phyloP scores from a whole-genome alignment of 352 stramenopile genomes.

The Pythium aquatile region DNA sequence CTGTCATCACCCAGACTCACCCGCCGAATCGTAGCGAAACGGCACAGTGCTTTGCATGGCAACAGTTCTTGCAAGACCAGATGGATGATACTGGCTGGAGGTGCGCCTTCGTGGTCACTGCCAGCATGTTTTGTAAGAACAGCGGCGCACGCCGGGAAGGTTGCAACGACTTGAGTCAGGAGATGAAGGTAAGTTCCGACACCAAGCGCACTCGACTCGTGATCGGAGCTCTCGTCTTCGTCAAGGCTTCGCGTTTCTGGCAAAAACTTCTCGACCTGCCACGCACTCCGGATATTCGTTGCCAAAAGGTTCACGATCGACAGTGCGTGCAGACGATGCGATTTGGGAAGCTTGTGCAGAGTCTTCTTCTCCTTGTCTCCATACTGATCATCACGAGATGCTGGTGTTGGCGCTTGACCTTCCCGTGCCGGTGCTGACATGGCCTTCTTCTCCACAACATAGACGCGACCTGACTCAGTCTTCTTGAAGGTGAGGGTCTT shows the following conservation, averaged over 20 bases:
- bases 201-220: slow-evolving; percentile 30
- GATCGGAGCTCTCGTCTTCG: not conserved
- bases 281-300: slow-evolving; percentile 52
- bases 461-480: slow-evolving; percentile 75
- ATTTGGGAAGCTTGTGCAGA: slow-evolving; percentile 55
- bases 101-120: not conserved
- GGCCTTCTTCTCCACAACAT: slow-evolving; percentile 46
- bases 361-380: slow-evolving; percentile 26
- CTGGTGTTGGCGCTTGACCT: not conserved
- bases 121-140: slow-evolving; percentile 62
- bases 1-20: slow-evolving; percentile 32
- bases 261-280: slow-evolving; percentile 45
- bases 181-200: slow-evolving; percentile 70
- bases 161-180: slow-evolving; percentile 68
- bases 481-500: slow-evolving; percentile 75
- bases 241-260: slow-evolving; percentile 20
- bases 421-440: not conserved
- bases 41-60: slow-evolving; percentile 68
- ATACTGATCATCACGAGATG: slow-evolving; percentile 2
- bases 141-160: slow-evolving; percentile 65
- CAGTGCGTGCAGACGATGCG: slow-evolving; percentile 63
- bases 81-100: slow-evolving; percentile 47
- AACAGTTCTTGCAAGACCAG: slow-evolving; percentile 69
- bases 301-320: slow-evolving; percentile 65
- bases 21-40: slow-evolving; percentile 51